Evolutionary conservation across 2,329 filamentous ascomycete species (phyloP), one percentile per base, ranked within the genome.

Genomic region (Xylariaceae sp.): DNA sequence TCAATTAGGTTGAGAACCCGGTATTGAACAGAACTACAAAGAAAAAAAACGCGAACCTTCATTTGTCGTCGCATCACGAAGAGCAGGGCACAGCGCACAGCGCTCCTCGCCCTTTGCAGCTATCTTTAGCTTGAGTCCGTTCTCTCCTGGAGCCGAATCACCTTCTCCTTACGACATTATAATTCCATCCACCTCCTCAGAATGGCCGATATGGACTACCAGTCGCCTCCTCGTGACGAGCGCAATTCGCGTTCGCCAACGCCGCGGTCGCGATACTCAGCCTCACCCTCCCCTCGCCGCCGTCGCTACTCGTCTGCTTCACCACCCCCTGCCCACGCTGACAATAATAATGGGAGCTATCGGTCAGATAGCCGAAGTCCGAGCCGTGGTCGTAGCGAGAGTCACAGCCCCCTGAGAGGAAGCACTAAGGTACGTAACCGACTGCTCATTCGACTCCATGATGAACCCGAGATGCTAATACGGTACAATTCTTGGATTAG

Each of bases 401-500:
- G 64, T 47, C 64, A 65, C 35, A 68, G 65, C 43, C 66, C 66
- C 7, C 56, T 68, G 19, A 57, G 63, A 62, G 67, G 67, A 47
- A 68, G 67, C 55, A 68, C 67, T 34, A 68, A 68, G 65, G 66
- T 68, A 56, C 37, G 49, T 34, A 30, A 8, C 48, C 29, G 9
- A 11, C 19, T 37, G 8, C 4, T 4, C 29, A 7, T 39, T 9
- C 19, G 3, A 4, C 30, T 26, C 29, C 30, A 5, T 34, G 2
- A n/a, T 39, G 7, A 52, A 32, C 41, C 45, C 31, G 32, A 26
- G 29, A 11, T 52, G 41, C 51, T 54, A 46, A 60, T 40, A 31
- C 42, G 3, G 40, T 42, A 19, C 11, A 45, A 45, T 12, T 30
- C 40, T 4, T 8, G 5, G 3, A 31, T 8, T 65, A 96, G 89